These are phyloP conservation scores for Starmera quercuum DNA, from an alignment of 805 yeast genomes.

Conservation along the genomic window DNA sequence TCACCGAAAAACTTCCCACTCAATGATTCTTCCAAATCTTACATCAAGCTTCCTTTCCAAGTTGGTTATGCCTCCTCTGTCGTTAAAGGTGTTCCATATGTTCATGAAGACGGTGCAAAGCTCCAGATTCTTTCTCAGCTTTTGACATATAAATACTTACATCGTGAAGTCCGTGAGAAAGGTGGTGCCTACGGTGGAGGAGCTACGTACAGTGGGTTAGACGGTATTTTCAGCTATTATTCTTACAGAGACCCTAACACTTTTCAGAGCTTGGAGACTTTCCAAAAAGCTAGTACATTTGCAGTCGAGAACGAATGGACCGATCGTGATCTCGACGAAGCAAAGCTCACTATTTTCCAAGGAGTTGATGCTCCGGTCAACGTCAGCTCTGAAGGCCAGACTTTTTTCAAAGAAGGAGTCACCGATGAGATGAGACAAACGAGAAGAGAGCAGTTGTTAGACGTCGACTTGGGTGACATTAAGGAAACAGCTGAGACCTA, in stretches of 20 bases:
- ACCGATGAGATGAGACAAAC: constrained; percentile 73
- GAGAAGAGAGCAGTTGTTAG: constrained; percentile 69
- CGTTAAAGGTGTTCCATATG: constrained; percentile 57
- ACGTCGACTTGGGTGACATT: constrained; percentile 56
- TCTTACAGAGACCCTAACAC: constrained; percentile 96
- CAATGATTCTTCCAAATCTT: constrained; percentile 26
- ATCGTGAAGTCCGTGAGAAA: constrained; percentile 84
- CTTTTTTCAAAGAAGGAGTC: constrained; percentile 58
- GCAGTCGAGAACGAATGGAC: constrained; percentile 46
- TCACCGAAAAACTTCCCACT: constrained; percentile 11
- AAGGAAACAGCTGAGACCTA: constrained; percentile 62
- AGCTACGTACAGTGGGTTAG: constrained; percentile 69
- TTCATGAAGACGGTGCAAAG: constrained; percentile 71
- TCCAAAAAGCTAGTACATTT: constrained; percentile 43
- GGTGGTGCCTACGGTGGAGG: constrained; percentile 99
- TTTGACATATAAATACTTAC: constrained; percentile 75
- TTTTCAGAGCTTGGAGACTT: constrained; percentile 53
- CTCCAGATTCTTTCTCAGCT: constrained; percentile 77
- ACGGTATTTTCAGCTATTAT: constrained; percentile 74
- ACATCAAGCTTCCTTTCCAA: constrained; percentile 75
- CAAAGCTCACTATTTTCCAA: constrained; percentile 88
- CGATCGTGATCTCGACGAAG: constrained; percentile 68
- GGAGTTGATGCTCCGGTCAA: constrained; percentile 84
- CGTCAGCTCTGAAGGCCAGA: constrained; percentile 69
- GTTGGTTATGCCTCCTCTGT: constrained; percentile 77